These are phyloP conservation scores for Ceratocystiopsis sp. DNA, from an alignment of 2,329 filamentous ascomycete genomes.

Conservation along the genomic window DNA sequence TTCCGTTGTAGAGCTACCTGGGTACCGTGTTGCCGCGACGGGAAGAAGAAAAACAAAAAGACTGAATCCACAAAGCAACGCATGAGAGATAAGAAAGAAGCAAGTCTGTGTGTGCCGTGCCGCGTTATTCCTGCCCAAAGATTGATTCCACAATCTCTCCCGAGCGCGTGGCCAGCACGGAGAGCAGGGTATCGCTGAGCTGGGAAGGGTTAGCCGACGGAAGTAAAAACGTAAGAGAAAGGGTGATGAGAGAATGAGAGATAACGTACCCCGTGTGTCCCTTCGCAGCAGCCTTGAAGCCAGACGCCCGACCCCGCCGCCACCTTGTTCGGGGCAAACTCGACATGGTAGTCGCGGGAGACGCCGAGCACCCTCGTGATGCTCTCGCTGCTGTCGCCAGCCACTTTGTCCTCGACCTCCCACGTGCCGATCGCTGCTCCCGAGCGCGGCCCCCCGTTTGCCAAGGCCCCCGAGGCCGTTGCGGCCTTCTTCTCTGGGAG, in stretches of 20 bases:
- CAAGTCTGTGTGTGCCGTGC: no score
- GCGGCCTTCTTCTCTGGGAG: conserved; percentile 30
- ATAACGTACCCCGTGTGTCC: conserved; percentile 68
- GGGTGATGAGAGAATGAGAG: not conserved
- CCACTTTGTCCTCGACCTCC: conserved; percentile 6
- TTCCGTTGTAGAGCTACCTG: not conserved
- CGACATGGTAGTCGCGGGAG: conserved; percentile 60
- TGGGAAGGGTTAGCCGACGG: conserved; percentile 16
- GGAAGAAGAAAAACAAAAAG: not conserved
- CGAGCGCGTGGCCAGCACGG: conserved; percentile 57
- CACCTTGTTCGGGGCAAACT: conserved; percentile 52
- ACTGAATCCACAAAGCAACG: not conserved
- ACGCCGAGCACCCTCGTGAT: conserved; percentile 42
- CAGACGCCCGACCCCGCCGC: conserved; percentile 63
- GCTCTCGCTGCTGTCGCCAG: not conserved
- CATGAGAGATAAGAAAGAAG: not conserved
- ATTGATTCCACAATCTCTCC: conserved; percentile 65
- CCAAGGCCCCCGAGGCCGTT: no score
- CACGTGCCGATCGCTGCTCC: conserved; percentile 10
- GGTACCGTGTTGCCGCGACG: no score
- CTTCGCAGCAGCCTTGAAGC: conserved; percentile 89
- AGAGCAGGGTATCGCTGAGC: conserved; percentile 69
- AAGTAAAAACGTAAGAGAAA: not conserved
- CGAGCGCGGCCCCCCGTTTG: not conserved
- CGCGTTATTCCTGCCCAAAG: conserved; percentile 28